These are phyloP conservation scores for Claviceps pazoutovae DNA, from an alignment of 2,329 filamentous ascomycete genomes.

Conservation along the genomic window DNA sequence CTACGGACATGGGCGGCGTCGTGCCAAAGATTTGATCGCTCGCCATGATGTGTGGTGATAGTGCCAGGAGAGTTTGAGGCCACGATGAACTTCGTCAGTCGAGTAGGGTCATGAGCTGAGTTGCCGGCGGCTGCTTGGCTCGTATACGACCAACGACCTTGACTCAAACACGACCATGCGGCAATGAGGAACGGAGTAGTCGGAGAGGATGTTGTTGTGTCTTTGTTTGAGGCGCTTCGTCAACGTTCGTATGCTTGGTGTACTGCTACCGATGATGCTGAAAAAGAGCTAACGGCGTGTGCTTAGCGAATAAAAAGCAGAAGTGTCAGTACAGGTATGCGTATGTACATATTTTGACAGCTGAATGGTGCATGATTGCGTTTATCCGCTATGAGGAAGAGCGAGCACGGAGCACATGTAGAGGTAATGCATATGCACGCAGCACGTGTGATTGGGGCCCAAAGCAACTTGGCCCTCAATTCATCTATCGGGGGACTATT, in stretches of 20 bases:
- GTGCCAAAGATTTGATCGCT: constrained; percentile 43
- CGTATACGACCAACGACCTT: background rate
- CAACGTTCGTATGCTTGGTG: background rate
- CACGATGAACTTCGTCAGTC: background rate
- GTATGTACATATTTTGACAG: background rate
- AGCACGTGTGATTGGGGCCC: too few species aligned
- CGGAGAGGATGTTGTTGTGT: background rate
- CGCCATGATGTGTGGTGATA: constrained; percentile 16
- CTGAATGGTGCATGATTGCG: background rate
- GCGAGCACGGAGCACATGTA: background rate
- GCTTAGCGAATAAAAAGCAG: background rate
- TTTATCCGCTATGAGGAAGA: background rate
- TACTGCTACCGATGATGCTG: background rate
- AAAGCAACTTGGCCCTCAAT: background rate
- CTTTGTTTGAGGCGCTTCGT: background rate
- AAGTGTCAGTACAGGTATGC: background rate
- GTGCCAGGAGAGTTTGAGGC: background rate
- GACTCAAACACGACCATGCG: background rate
- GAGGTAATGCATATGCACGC: too few species aligned
- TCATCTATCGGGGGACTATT: background rate
- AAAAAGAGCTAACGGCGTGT: background rate
- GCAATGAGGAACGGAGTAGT: background rate
- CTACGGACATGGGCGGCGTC: constrained; percentile 69
- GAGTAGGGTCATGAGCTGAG: background rate
- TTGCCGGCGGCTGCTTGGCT: background rate